Evolutionary conservation across 2,329 filamentous ascomycete genomes (phyloP), one percentile per base, ranked within the genome.

Genomic region (Elsinoe necatrix): DNA sequence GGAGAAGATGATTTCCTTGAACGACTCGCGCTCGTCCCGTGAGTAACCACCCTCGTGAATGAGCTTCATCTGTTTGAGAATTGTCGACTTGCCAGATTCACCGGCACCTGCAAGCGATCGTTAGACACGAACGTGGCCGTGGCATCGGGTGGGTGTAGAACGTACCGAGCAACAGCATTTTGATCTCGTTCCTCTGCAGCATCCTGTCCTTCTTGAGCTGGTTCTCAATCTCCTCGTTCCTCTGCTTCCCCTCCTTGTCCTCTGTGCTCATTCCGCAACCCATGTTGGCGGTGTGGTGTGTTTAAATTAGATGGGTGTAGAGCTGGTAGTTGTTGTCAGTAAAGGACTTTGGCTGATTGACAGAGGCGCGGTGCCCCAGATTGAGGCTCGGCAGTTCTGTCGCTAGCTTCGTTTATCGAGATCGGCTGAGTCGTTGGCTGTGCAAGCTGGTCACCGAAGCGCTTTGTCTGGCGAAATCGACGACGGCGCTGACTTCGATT

Each of bases 241-340:
- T 86, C 80, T 90, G 89, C 88, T 96, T 97, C 78, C 93, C 92
- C 90, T 97, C 93, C 86, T 96, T 96, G 79, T 97, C 93, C 80
- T 97, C 93, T 71, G 93, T 95, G 75, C 92, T 97, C 89, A 96
- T 95, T 77, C 92, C 92, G 75, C 93, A 98, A 84, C 93, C 93
- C 93, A 98, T 98, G 69, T 80, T 90, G 86, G 72, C 78, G 75
- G 73, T 56, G 21, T 50, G 35, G 45, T 39, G 50, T 25, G 41
- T 57, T 58, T 58, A 58, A 55, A 48, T 58, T 41, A 47, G 27
- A 48, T 48, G n/a, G 41, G 31, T 37, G 37, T 35, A 41, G 35
- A 54, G 50, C 29, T 54, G 29, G 2, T 39, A 16, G 41, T 34
- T 34, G 20, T n/a, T 25, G 52, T 54, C 56, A 43, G 58, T 51